Evolutionary conservation across 2,329 filamentous ascomycete genomes (phyloP), one percentile per base, ranked within the genome.

Genomic region (Claviceps paspali): DNA sequence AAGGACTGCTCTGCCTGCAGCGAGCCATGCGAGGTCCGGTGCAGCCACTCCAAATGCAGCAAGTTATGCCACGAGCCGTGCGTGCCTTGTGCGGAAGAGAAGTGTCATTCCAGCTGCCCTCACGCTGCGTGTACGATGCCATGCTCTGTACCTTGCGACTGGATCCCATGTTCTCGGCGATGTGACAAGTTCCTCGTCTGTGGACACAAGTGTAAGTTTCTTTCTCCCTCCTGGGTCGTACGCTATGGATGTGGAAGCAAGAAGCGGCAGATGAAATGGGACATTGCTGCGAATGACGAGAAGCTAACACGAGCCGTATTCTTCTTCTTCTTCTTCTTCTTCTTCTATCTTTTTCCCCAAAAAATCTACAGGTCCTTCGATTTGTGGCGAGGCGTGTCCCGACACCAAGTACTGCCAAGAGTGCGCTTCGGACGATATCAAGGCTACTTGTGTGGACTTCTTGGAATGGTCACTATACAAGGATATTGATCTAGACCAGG

Each of bases 111-210:
- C 23, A 47, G 47, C 3, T 81, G 76, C 42, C 60, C 62, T 6
- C 77, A 82, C 45, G 48, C 55, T 26, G 56, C 45, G 2, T 70
- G 65, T 36, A 53, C 52, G 0, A 63, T 74, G 61, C 71, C 71
- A 3, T 83, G 79, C 42, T 74, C 75, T 0, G 78, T 70, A 0
- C 78, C 79, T 0, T 85, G 79, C 49, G 62, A 80, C 44, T 68
- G 73, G 55, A 48, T 82, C 0, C 80, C 79, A 1, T 85, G 79
- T 49, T 68, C 67, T 2, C 52, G 63, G 45, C 62, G 78, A 7
- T 85, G 79, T 47, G 47, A 57, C 3, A 59, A 68, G 21, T 12
- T 40, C 0, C 52, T 83, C 3, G 14, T 19, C 0, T 83, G 79
- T 47, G 70, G 71, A 1, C 76, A 82, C 50, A 68, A 62, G 49